phyloP scores from a whole-genome alignment of 2,329 filamentous ascomycete species.

The Botryotinia convoluta region DNA sequence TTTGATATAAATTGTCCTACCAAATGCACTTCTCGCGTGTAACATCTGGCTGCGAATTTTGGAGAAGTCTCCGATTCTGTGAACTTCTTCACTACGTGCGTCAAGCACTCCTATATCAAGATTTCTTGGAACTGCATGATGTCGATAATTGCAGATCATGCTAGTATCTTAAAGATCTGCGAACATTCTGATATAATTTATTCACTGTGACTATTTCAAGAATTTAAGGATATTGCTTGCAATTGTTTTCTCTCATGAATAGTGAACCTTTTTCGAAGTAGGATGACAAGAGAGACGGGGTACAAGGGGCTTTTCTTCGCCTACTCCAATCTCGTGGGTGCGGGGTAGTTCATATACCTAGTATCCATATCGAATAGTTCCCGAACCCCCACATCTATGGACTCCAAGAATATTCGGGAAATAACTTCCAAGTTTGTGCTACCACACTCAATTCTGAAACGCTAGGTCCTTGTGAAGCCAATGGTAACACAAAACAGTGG shows the following conservation, averaged over 20 bases:
- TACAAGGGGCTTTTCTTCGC: not conserved
- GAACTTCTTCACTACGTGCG: not conserved
- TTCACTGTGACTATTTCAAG: too few species aligned
- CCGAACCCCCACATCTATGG: not conserved
- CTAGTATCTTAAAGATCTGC: not conserved
- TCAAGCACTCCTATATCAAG: not conserved
- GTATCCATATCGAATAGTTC: not conserved
- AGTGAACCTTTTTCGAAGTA: not conserved
- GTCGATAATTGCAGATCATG: not conserved
- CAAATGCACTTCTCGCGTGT: not conserved
- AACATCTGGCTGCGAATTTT: not conserved
- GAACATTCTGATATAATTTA: not conserved
- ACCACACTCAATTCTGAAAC: constrained; percentile 8
- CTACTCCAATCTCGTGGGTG: not conserved
- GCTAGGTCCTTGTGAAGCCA: not conserved
- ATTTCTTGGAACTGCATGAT: not conserved
- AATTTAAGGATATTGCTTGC: not conserved
- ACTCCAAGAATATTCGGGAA: not conserved
- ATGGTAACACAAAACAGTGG: not conserved
- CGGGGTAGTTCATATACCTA: not conserved
- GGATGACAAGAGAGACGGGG: not conserved
- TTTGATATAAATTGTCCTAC: constrained; percentile 3
- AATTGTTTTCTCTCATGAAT: not conserved
- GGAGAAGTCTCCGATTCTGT: constrained; percentile 1
- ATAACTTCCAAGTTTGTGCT: not conserved